Conservation (phyloP, 225 moss, liverwort and hornwort genomes). For the Bryum argenteum region DNA sequence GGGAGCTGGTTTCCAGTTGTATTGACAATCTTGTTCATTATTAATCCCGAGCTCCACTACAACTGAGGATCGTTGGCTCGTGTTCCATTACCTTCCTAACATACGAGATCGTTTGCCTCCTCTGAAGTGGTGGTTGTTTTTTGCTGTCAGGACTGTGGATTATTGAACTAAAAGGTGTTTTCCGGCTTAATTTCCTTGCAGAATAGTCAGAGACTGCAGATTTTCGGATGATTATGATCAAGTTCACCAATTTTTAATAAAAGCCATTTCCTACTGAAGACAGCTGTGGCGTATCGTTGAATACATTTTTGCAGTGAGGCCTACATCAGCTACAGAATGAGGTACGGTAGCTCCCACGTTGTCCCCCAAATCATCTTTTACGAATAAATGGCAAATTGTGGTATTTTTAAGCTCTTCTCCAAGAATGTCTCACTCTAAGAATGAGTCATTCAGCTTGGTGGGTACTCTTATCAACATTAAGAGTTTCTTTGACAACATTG, state of each 20-base stretch:
- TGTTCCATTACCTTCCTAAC: background rate
- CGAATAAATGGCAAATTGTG: too few relatives aligned
- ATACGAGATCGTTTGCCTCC: background rate
- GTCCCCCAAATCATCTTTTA: too few relatives aligned
- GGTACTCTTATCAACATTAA: too few relatives aligned
- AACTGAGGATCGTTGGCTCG: background rate
- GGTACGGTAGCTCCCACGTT: too few relatives aligned
- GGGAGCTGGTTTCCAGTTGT: background rate
- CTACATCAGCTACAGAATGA: background rate
- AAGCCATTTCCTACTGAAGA: background rate
- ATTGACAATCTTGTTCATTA: slow-evolving; percentile 6
- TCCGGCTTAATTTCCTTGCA: background rate
- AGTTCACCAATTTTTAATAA: background rate
- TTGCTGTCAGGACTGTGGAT: slow-evolving; percentile 1
- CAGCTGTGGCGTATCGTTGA: background rate
- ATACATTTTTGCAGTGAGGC: background rate
- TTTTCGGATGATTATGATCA: background rate
- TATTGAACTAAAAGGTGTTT: background rate
- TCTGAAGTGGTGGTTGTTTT: background rate
- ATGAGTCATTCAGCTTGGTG: too few relatives aligned
- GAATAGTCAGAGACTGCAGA: background rate
- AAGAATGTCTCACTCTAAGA: too few relatives aligned
- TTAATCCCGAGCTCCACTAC: slow-evolving; percentile 2
- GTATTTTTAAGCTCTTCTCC: too few relatives aligned
- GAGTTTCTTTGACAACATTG: too few relatives aligned